Evolutionary conservation across 1,139 yeast genomes (phyloP), one percentile per base, ranked within the genome.

Genomic region (Candida sp.): DNA sequence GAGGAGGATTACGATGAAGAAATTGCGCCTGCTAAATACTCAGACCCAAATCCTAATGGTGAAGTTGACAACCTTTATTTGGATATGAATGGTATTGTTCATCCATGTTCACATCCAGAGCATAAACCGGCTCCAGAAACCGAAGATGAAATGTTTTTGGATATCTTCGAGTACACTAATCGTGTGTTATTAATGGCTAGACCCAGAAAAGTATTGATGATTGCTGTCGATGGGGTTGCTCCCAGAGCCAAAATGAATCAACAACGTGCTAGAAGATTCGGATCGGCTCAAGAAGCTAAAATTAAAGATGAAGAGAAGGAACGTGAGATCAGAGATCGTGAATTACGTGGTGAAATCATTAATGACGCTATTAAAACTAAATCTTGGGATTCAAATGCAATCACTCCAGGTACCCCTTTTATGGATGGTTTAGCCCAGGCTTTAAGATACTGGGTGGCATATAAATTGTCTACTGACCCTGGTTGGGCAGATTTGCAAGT

Each of bases 221-320:
- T 95, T 64, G 98, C 99, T 1, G 95, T 95, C 42, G 99, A 95
- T 70, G 99, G 99, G 48, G 99, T 95, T 40, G 99, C 99, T 1
- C 99, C 99, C 21, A 75, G 99, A 58, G 99, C 99, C 37, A 93
- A 93, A 65, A 91, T 95, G 98, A 95, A 95, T 65, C 99, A 93
- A 64, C 99, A 93, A 66, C 79, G 99, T 53, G 82, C 96, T 2
- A 82, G 99, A 70, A 82, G 99, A 61, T 93, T 93, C 66, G 76
- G 97, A 54, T 81, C 96, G n/a, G 98, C 97, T 0, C 81, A 84
- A 58, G 99, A 93, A 52, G 97, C 97, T 6, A 82, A 87, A 55
- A 46, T 51, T 12, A 49, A 50, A 33, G 46, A 81, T 46, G 86
- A 81, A 49, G 87, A 82, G 47, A 75, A 79, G 45, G 81, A 77